These are phyloP conservation scores for Eucalyptus erythrocorys DNA, from an alignment of 345 rosid genomes.

Conservation along the genomic window DNA sequence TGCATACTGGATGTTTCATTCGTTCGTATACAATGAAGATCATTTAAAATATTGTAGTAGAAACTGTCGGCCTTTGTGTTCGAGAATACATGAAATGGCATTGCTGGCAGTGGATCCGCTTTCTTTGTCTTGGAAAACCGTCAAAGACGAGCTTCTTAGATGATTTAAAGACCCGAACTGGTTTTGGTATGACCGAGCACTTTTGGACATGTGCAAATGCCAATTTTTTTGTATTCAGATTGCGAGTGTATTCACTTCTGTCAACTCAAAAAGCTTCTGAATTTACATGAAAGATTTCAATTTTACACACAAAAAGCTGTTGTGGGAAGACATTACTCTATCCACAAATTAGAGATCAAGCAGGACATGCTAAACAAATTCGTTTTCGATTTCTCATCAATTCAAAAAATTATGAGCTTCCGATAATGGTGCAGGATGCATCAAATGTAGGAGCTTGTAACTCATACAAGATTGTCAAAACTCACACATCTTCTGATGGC, in stretches of 20 bases:
- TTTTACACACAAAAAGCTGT: not conserved
- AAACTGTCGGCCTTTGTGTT: not conserved
- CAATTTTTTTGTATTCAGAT: not conserved
- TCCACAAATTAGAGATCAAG: not conserved
- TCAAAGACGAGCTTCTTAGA: not conserved
- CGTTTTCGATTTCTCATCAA: not conserved
- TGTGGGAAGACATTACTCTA: not conserved
- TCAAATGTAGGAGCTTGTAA: not conserved
- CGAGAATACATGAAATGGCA: not conserved
- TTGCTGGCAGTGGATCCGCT: not conserved
- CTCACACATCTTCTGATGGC: not conserved
- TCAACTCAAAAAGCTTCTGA: not conserved
- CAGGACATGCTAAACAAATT: not conserved
- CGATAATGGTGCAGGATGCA: not conserved
- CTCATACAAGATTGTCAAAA: not conserved
- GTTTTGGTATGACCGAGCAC: not conserved
- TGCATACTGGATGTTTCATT: not conserved
- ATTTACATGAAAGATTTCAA: not conserved
- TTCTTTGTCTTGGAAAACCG: not conserved
- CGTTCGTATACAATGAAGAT: not conserved
- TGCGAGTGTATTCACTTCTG: not conserved
- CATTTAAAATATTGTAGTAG: not conserved
- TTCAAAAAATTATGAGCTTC: not conserved
- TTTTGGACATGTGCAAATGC: not conserved
- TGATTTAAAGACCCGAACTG: not conserved